phyloP scores from a whole-genome alignment of 768 basidiomycete species.

The Phaffia tasmanica region DNA sequence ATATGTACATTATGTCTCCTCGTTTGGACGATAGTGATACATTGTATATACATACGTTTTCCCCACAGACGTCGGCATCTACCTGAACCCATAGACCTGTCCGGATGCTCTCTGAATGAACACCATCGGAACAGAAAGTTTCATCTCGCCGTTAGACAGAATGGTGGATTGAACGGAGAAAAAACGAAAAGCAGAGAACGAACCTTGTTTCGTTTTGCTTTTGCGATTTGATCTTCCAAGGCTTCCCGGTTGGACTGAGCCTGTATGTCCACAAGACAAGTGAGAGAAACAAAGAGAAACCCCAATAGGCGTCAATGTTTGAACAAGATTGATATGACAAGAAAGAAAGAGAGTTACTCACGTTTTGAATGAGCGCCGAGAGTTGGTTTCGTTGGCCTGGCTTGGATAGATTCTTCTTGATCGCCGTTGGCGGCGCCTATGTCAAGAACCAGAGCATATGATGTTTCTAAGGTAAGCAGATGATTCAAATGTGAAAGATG shows the following conservation, averaged over 20 bases:
- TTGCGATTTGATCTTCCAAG: conserved; percentile 26
- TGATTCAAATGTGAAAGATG: background rate
- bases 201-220: conserved; percentile 26
- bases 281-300: background rate
- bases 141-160: no score
- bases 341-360: background rate
- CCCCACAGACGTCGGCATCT: no score
- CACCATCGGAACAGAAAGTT: no score
- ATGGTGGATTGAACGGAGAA: background rate
- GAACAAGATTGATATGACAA: background rate
- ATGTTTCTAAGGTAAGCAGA: background rate
- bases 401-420: conserved; percentile 8
- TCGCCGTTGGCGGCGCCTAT: conserved; percentile 2
- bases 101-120: no score
- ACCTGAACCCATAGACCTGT: no score
- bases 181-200: background rate
- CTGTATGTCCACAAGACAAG: no score
- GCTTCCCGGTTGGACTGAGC: conserved; percentile 21
- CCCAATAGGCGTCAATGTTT: background rate
- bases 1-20: no score
- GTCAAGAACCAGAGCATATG: background rate
- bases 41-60: no score
- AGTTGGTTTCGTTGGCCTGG: conserved; percentile 23
- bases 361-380: conserved; percentile 25
- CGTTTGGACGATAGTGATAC: no score